Evolutionary conservation across 2,329 filamentous ascomycete genomes (phyloP).

Genomic region (Didymella exigua): DNA sequence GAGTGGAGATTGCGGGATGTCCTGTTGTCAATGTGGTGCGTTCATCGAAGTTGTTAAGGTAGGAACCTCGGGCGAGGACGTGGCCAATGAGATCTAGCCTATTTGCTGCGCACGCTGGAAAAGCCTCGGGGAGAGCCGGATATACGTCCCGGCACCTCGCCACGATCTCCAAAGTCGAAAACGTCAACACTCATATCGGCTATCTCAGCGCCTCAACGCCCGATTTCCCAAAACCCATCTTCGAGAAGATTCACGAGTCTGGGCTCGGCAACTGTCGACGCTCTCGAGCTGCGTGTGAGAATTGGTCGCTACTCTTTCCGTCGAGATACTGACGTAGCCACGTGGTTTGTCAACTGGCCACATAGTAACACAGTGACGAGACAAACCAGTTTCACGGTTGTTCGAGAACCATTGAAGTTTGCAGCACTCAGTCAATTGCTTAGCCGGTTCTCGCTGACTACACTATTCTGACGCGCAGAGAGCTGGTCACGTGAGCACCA

Average conservation of each 20-base stretch:
- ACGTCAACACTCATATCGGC: slow-evolving; percentile 22
- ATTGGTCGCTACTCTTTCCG: neutral
- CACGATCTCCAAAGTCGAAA: slow-evolving; percentile 17
- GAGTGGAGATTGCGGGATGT: slow-evolving; percentile 37
- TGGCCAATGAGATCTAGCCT: slow-evolving; percentile 13
- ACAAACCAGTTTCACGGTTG: neutral
- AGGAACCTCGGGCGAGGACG: slow-evolving; percentile 2
- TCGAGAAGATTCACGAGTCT: neutral
- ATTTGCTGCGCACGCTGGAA: slow-evolving; percentile 4
- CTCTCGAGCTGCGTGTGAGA: neutral
- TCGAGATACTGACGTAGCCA: neutral
- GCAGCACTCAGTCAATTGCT: neutral
- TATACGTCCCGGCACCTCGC: slow-evolving; percentile 9
- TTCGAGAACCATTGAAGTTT: neutral
- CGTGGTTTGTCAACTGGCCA: neutral
- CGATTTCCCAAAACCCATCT: neutral
- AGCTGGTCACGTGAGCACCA: slow-evolving; percentile 1
- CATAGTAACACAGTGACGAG: neutral
- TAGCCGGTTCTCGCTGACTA: neutral
- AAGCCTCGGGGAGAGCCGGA: slow-evolving; percentile 17
- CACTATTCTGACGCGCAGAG: neutral
- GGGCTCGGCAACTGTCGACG: neutral
- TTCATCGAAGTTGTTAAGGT: slow-evolving; percentile 30
- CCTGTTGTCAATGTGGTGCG: slow-evolving; percentile 29
- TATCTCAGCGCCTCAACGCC: slow-evolving; percentile 1